Conservation (phyloP, 73 alveolate genomes). For the Tetrahymena malaccensis region DNA sequence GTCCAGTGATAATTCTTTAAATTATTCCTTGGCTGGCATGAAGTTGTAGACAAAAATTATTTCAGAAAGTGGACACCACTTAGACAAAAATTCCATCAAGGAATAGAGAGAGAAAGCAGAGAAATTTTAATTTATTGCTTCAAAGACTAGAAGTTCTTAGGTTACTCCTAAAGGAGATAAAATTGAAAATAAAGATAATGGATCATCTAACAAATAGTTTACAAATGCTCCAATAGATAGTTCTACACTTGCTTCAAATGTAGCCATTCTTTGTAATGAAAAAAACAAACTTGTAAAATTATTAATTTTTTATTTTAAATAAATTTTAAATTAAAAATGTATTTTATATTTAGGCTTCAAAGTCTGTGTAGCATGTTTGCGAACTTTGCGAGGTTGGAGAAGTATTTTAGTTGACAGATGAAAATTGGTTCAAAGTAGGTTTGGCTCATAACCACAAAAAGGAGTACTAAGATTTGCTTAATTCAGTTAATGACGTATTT, state of each 20-base stretch:
- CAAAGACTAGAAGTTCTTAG: neutral
- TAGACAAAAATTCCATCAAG: neutral
- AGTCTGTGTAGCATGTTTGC: neutral
- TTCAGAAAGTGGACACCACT: neutral
- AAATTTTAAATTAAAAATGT: neutral
- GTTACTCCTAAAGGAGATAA: neutral
- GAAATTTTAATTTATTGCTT: neutral
- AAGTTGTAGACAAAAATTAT: neutral
- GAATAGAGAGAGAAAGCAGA: neutral
- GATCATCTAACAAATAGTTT: neutral
- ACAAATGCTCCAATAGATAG: neutral
- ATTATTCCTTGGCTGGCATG: neutral
- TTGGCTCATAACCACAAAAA: neutral
- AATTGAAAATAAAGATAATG: neutral
- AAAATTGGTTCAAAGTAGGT: neutral
- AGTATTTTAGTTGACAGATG: neutral
- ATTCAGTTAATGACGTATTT: neutral
- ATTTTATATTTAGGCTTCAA: neutral
- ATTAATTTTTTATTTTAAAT: neutral
- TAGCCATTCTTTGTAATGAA: neutral
- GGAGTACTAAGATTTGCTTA: neutral
- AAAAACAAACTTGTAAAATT: neutral
- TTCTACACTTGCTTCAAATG: neutral
- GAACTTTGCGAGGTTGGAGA: neutral
- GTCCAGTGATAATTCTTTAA: neutral